These are phyloP conservation scores for Elsinoe australis DNA, from an alignment of 2,329 filamentous ascomycete genomes.

Conservation along the genomic window DNA sequence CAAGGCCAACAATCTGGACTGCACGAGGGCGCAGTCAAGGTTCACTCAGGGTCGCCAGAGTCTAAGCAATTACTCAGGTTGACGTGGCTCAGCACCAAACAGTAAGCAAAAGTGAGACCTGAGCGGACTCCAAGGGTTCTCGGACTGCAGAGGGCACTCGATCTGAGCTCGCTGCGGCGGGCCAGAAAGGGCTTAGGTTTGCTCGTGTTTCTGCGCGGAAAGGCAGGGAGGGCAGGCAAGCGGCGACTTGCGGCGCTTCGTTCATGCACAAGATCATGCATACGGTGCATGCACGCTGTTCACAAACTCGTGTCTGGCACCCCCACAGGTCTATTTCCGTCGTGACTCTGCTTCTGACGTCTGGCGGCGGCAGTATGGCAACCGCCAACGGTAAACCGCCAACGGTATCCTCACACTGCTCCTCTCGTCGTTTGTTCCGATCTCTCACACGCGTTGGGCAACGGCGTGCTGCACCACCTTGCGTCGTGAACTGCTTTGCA, in stretches of 20 bases:
- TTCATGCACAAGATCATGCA: too few species aligned
- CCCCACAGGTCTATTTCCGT: neutral
- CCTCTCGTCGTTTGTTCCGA: neutral
- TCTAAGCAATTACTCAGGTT: slow-evolving; percentile 6
- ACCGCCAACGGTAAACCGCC: too few species aligned
- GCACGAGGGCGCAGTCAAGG: too few species aligned
- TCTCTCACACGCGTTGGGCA: too few species aligned
- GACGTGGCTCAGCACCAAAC: slow-evolving; percentile 10
- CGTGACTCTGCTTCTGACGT: slow-evolving; percentile 11
- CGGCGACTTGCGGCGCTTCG: neutral
- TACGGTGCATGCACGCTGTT: too few species aligned
- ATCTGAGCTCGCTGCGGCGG: neutral
- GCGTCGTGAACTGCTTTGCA: too few species aligned
- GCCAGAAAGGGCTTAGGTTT: neutral
- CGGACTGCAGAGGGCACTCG: too few species aligned
- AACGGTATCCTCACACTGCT: slow-evolving; percentile 11
- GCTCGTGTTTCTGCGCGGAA: neutral
- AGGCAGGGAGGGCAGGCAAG: neutral
- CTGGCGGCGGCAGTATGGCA: too few species aligned
- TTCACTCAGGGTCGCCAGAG: slow-evolving; percentile 1
- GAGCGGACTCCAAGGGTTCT: neutral
- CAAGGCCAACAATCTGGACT: slow-evolving; percentile 7
- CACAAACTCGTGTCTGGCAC: too few species aligned
- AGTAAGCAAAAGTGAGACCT: neutral
- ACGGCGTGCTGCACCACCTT: too few species aligned